These are phyloP conservation scores for Irineochytrium annulatum DNA, from an alignment of 192 early-diverging fungal genomes.

Conservation along the genomic window DNA sequence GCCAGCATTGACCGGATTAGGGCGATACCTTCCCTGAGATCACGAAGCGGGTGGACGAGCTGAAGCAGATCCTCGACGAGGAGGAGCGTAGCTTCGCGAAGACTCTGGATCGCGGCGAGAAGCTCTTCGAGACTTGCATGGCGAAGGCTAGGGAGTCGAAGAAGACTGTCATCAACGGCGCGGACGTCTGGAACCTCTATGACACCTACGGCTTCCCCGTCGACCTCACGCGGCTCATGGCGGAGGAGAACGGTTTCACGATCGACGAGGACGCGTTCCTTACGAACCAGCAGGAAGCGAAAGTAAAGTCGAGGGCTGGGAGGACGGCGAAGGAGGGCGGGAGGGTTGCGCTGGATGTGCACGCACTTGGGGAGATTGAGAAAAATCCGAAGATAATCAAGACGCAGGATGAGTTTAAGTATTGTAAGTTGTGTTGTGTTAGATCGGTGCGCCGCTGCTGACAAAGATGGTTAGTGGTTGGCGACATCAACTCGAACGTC, in stretches of 20 bases:
- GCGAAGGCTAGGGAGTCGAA: slow-evolving; percentile 61
- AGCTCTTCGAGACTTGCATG: slow-evolving; percentile 79
- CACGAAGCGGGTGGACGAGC: slow-evolving; percentile 61
- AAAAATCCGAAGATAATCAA: slow-evolving; percentile 63
- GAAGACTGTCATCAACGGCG: slow-evolving; percentile 65
- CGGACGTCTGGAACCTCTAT: slow-evolving; percentile 95
- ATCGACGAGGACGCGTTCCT: slow-evolving; percentile 85
- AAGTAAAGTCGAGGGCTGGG: slow-evolving; percentile 62
- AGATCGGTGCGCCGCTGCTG: neutral
- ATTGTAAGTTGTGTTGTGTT: slow-evolving; percentile 44
- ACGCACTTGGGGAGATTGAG: slow-evolving; percentile 83
- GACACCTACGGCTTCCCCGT: slow-evolving; percentile 99
- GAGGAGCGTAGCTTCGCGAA: slow-evolving; percentile 94
- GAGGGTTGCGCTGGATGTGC: slow-evolving; percentile 81
- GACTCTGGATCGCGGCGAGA: slow-evolving; percentile 95
- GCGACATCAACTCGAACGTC: slow-evolving; percentile 68
- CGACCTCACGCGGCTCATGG: slow-evolving; percentile 95
- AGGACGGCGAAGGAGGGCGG: slow-evolving; percentile 49
- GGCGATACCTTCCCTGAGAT: slow-evolving; percentile 92
- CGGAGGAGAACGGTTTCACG: slow-evolving; percentile 85
- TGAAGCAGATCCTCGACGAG: slow-evolving; percentile 95
- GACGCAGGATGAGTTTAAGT: slow-evolving; percentile 87
- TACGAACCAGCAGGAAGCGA: slow-evolving; percentile 71
- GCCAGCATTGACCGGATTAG: slow-evolving; percentile 23
- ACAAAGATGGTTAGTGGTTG: slow-evolving; percentile 32